Percentiles rank a stretch among this genome's conserved stretches.
phyloP scores from a whole-genome alignment of 108 stramenopile genomes.

The Fistulifera pelliculosa region DNA sequence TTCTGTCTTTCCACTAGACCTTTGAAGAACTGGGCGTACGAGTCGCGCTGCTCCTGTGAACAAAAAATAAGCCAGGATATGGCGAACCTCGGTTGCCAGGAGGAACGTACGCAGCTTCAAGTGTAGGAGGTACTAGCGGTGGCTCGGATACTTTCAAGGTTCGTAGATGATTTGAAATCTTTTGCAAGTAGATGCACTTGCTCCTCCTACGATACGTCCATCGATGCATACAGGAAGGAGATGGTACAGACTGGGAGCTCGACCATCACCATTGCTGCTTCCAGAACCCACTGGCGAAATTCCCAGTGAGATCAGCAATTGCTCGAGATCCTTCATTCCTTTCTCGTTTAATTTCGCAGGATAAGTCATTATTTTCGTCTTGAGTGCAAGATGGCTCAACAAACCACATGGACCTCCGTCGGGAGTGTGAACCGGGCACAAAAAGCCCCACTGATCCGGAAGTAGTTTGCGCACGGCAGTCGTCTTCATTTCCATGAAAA shows the following conservation, averaged over 20 bases:
- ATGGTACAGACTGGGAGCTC: slow-evolving; percentile 27
- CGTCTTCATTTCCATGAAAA: slow-evolving; percentile 99
- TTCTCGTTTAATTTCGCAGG: slow-evolving; percentile 25
- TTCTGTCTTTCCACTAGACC: slow-evolving; percentile 80
- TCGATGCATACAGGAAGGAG: slow-evolving; percentile 71
- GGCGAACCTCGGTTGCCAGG: slow-evolving; percentile 71
- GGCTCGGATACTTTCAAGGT: slow-evolving; percentile 56
- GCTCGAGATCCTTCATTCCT: slow-evolving; percentile 43
- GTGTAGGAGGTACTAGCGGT: slow-evolving; percentile 48
- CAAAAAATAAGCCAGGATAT: slow-evolving; percentile 90
- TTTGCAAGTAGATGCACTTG: slow-evolving; percentile 43
- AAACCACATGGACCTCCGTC: slow-evolving; percentile 99
- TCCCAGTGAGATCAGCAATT: slow-evolving; percentile 60
- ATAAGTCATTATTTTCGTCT: slow-evolving; percentile 59
- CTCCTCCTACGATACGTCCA: slow-evolving; percentile 69
- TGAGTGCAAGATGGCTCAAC: slow-evolving; percentile 89
- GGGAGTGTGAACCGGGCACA: slow-evolving; percentile 99
- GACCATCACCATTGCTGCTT: slow-evolving; percentile 58
- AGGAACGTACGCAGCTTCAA: slow-evolving; percentile 74
- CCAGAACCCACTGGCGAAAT: slow-evolving; percentile 56
- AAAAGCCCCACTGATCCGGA: slow-evolving; percentile 97
- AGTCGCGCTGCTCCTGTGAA: slow-evolving; percentile 81
- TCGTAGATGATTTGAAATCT: slow-evolving; percentile 60
- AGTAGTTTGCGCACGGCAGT: slow-evolving; percentile 96
- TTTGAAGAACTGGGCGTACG: slow-evolving; percentile 88